Base-by-base conservation (phyloP, 768 basidiomycete species). In the Termitomyces sp. region DNA sequence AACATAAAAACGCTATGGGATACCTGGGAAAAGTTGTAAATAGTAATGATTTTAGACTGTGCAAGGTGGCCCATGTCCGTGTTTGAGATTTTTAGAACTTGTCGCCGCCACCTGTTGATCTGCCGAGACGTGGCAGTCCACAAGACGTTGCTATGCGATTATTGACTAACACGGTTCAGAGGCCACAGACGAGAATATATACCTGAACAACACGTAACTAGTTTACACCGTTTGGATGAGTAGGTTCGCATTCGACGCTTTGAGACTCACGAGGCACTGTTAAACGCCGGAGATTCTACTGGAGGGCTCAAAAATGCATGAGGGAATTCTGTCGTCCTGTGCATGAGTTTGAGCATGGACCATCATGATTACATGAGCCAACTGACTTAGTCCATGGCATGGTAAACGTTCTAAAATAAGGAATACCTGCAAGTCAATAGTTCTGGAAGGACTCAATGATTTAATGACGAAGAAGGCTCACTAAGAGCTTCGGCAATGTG, bases 401-500 rank as follows among this genome's bases (percentile, higher is more conserved):
- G 21, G 83, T 84, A 60, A 83, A 84, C 3, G 79, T 77, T 45
- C 82, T 72, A 72, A 87, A 84, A 68, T 86, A 87, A 0, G 86
- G 85, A 45, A 87, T 85, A 51, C 41, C 63, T 64, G 39, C 25
- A 37, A 25, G 10, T 23, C 42, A 76, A 76, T 76, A 55, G 17
- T 53, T 55, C n/a, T n/a, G 37, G 21, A 50, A 56, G 37, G 61
- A 30, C 21, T 52, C 27, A 14, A 42, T 37, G 35, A 37, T 50
- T 23, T 12, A 35, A 42, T 14, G 34, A 10, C 10, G 19, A 27
- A 28, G 32, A 74, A 34, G 47, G 11, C 76, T 53, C 54, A 80
- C 82, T 72, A 16, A 86, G 70, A 3, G 81, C 83, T 67, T 88
- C 86, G 10, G 86, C 83, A 57, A 88, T 86, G 65, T 88, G 86